Evolutionary conservation across 176 grass and related monocot species (phyloP), one percentile per base, ranked within the genome.

Genomic region (Aegilops bicornis): DNA sequence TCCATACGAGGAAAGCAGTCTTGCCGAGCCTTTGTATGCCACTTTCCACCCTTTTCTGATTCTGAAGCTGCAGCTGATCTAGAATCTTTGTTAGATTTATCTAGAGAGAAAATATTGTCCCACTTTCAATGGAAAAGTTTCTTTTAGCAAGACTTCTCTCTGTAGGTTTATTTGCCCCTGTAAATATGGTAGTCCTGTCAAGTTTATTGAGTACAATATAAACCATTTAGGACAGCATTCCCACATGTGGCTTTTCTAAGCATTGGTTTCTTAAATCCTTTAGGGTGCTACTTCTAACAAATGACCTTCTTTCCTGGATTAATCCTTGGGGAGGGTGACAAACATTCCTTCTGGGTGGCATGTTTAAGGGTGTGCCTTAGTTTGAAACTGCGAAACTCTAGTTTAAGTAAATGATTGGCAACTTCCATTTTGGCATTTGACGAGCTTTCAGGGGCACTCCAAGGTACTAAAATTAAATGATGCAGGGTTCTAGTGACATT

Each of bases 401-500:
- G 43, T 71, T 79, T 29, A 73, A 70, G 61, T 69, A 12, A 19
- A 20, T 40, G 29, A 58, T n/a, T 82, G 78, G 22, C 70, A 78
- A 54, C 48, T 86, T 11, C 50, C 8, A 8, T 76, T 82, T 79
- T 86, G 54, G 3, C 36, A 71, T 24, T 31, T 16, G 6, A 73
- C 8, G 2, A 74, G n/a, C 43, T 54, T 82, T 82, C 40, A 66
- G 16, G 40, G 42, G 4, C 39, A 77, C 65, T 59, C 30, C 66
- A 62, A 79, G 43, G 65, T 56, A 77, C 17, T 88, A 69, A 81
- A 29, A 27, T 7, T 82, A 43, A 66, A 36, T 78, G 27, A 82
- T 82, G 73, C 86, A 99, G 97, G 97, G 97, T 80, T 86, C 94
- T 74, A 99, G 97, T 81, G 97, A 99, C 64, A 96, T 99, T 33